Evolutionary conservation across 176 grass and related monocot species (phyloP), one percentile per base, ranked within the genome.

Genomic region (Microstegium vimineum): DNA sequence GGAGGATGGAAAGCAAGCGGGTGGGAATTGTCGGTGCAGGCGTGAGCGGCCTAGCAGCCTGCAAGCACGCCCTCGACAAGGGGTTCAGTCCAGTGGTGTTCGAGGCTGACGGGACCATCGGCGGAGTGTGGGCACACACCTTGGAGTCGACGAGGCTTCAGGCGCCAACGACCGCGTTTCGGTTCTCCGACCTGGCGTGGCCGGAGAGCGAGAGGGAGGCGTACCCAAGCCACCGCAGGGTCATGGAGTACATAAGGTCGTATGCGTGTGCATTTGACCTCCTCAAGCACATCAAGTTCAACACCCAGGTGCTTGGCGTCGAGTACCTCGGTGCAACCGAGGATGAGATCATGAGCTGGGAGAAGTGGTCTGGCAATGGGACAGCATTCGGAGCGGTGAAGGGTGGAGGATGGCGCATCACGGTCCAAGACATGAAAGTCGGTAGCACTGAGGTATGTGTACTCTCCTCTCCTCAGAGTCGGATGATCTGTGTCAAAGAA

Each of bases 11-110:
- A 16, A 84, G 34, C 52, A 98, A 84, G 76, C 87, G 80, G 32
- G 86, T 98, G 9, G 92, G 86, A 36, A 94, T 94, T 5, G 75
- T 94, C 10, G 95, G 95, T 1, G 92, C 95, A 8, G 95, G 92
- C 43, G 85, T 97, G 51, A 98, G 92, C 5, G 95, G 95, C 73
- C 82, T 95, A 18, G 88, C 89, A 16, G 92, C 89, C 47, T 98
- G 95, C 95, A 98, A 98, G 89, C 90, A 95, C 57, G 67, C 62
- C 1, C 26, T 91, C 0, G 89, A 91, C 49, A 89, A 83, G 52
- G 95, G 92, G 36, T 93, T 94, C 47, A 66, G 80, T 20, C 90
- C 90, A 1, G 75, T 91, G 23, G 90, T 95, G 16, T 91, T 91
- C 11, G 96, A 98, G 68, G 81, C 93, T 1, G 82, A 91, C 33